Evolutionary conservation across 148 eudicot genomes (phyloP), one percentile per base, ranked within the genome.

Genomic region (Fallopia convolvulus): DNA sequence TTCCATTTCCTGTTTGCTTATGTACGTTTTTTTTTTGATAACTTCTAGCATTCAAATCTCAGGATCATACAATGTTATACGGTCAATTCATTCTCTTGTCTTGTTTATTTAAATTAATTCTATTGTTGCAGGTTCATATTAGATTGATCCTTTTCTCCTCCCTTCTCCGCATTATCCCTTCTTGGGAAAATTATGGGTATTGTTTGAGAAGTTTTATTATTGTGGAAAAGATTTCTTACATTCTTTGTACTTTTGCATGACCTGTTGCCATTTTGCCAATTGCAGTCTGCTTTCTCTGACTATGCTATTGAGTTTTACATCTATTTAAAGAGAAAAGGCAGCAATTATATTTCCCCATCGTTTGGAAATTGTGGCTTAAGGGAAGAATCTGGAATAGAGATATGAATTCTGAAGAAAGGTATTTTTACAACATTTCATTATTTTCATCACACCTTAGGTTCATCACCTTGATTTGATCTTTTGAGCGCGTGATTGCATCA

Each of bases 351-450:
- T 55, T 55, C 60, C 60, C 18, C 36, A 60, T 21, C 32, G 30
- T 23, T 23, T 53, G 10, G 68, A 23, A 60, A 0, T 1, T 60
- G 33, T 26, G 36, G 68, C 13, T 10, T 21, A 10, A 7, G 5
- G 13, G 36, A 60, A 60, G 39, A 36, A 36, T 33, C 39, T 3
- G 39, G 39, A 0, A 33, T 33, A 33, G 39, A 33, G 41, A 63
- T 30, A 63, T 63, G 70, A n/a, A 63, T 13, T 30, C 39, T 32
- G 70, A 13, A 63, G 70, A 32, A 63, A 63, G 70, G 70, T 63
- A 61, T 23, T 23, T 23, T 23, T 61, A 61, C 15, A 23, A 26
- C 33, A 26, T 61, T 61, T 5, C 0, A 61, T 26, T 26, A 26
- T 23, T 26, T 18, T 53, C 60, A 5, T 23, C 33, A 61, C 33